Evolutionary conservation across 1,139 yeast genomes (phyloP).

Genomic region (Diutina sp.): DNA sequence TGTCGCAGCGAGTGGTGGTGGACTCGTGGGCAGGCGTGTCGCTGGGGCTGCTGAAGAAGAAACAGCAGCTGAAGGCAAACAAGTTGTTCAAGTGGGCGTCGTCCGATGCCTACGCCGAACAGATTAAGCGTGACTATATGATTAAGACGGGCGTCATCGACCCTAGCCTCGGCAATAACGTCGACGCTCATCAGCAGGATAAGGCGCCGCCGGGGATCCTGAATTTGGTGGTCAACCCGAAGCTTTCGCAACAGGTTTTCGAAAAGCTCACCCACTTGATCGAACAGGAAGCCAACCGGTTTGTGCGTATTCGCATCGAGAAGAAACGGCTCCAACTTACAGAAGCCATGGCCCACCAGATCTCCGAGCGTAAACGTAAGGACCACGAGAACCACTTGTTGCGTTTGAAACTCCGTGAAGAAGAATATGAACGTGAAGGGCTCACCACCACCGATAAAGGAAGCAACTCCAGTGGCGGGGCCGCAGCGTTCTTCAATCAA

Average conservation of each 20-base stretch:
- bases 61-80: constrained; percentile 2
- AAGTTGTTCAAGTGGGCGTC: constrained; percentile 1
- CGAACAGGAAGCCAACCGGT: not conserved
- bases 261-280: not conserved
- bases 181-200: not conserved
- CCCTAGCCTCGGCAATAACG: not conserved
- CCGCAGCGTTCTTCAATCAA: not conserved
- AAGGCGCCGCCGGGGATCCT: not conserved
- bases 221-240: not conserved
- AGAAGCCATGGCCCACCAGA: constrained; percentile 24
- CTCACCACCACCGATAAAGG: not conserved
- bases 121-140: not conserved
- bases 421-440: constrained; percentile 23
- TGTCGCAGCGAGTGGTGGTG: constrained; percentile 16
- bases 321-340: constrained; percentile 6
- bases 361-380: constrained; percentile 26
- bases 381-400: constrained; percentile 28
- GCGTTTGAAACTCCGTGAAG: constrained; percentile 25
- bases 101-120: not conserved
- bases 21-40: constrained; percentile 16
- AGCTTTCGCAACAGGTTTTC: not conserved
- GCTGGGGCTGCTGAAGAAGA: constrained; percentile 1
- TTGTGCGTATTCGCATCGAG: not conserved
- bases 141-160: not conserved
- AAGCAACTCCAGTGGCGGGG: not conserved